Evolutionary conservation across 352 stramenopile species (phyloP).

Genomic region (Nothophytophthora sp.): DNA sequence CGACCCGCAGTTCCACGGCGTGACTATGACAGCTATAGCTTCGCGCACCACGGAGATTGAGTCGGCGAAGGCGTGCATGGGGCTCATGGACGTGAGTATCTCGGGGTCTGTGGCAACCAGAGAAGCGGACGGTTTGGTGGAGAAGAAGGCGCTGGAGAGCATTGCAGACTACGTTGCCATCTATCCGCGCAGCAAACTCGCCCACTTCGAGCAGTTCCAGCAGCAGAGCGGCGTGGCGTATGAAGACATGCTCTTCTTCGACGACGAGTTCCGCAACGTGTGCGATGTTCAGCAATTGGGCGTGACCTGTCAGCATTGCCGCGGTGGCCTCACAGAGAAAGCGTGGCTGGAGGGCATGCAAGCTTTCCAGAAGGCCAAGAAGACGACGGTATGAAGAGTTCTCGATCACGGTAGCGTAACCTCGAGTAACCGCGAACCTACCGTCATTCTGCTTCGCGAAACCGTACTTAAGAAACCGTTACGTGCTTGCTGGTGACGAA

Average conservation of each 20-base stretch:
- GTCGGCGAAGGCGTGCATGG: slow-evolving; percentile 81
- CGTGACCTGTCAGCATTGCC: slow-evolving; percentile 82
- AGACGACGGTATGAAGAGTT: too few relatives aligned
- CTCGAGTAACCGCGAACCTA: too few relatives aligned
- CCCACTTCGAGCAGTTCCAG: slow-evolving; percentile 91
- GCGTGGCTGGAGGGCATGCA: slow-evolving; percentile 70
- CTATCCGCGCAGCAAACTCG: slow-evolving; percentile 78
- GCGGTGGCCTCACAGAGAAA: slow-evolving; percentile 56
- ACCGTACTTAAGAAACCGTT: too few relatives aligned
- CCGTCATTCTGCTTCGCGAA: too few relatives aligned
- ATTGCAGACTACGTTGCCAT: slow-evolving; percentile 73
- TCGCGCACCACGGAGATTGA: slow-evolving; percentile 74
- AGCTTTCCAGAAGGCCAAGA: slow-evolving; percentile 52
- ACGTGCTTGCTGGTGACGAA: too few relatives aligned
- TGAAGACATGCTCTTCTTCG: slow-evolving; percentile 97
- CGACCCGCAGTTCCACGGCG: slow-evolving; percentile 59
- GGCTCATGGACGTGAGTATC: slow-evolving; percentile 59
- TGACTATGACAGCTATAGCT: slow-evolving; percentile 65
- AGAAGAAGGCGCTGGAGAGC: slow-evolving; percentile 40
- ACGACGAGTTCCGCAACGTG: slow-evolving; percentile 91
- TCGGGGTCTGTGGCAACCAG: too few relatives aligned
- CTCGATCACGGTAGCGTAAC: too few relatives aligned
- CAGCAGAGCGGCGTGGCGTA: slow-evolving; percentile 88
- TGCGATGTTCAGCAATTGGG: slow-evolving; percentile 59
- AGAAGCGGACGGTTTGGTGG: not conserved